Percentiles rank a stretch among this genome's conserved stretches.
Conservation (phyloP, 306 rosid genomes). For the Begonia peltatifolia region DNA sequence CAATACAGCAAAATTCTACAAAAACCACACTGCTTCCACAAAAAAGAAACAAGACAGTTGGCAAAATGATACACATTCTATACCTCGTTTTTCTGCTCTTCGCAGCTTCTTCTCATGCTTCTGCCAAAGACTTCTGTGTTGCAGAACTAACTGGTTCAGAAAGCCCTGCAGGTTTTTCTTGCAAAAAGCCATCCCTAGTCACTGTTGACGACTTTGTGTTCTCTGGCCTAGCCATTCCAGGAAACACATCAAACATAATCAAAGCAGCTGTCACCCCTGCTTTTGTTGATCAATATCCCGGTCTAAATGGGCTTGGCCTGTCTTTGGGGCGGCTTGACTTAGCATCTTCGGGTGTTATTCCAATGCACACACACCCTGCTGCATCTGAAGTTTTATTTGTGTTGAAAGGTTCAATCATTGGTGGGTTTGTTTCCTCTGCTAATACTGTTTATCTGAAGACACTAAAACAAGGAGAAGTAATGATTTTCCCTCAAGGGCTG, state of each 20-base stretch:
- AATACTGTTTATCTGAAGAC: conserved; percentile 38
- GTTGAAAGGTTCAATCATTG: conserved; percentile 26
- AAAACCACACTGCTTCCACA: conserved; percentile 3
- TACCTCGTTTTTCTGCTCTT: conserved; percentile 34
- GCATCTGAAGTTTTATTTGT: conserved; percentile 50
- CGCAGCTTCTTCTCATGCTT: conserved; percentile 31
- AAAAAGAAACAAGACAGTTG: neutral
- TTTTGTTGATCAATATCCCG: conserved; percentile 58
- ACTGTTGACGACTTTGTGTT: conserved; percentile 45
- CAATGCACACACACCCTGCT: conserved; percentile 69
- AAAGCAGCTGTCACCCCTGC: conserved; percentile 68
- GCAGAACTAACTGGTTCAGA: conserved; percentile 44
- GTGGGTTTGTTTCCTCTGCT: conserved; percentile 54
- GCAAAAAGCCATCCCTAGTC: conserved; percentile 28
- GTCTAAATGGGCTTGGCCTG: conserved; percentile 57
- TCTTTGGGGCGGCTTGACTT: conserved; percentile 56
- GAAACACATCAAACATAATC: conserved; percentile 46
- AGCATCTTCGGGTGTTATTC: conserved; percentile 51
- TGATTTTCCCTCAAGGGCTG: conserved; percentile 75
- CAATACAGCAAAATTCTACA: conserved; percentile 11
- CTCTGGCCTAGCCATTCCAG: conserved; percentile 24
- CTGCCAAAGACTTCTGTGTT: conserved; percentile 53
- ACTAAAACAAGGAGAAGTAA: conserved; percentile 41
- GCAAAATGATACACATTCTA: conserved; percentile 31
- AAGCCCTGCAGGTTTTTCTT: conserved; percentile 48